These are phyloP conservation scores for Triticum dicoccoides DNA, from an alignment of 176 grass and related monocot genomes.

Conservation along the genomic window DNA sequence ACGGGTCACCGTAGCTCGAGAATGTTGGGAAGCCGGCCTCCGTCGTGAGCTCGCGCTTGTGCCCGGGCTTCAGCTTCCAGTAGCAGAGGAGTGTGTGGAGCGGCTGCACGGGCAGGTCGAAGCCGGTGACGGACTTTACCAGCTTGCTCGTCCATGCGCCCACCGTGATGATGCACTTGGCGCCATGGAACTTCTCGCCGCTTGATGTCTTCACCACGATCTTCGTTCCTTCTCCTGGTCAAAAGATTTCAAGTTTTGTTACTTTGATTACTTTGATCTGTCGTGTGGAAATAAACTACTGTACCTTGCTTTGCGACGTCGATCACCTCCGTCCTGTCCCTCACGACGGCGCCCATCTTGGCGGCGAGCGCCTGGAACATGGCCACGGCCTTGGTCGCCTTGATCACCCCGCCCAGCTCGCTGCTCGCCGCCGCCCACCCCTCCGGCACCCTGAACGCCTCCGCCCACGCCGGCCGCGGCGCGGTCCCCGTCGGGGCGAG, in stretches of 20 bases:
- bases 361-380: constrained; percentile 78
- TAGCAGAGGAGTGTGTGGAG: constrained; percentile 68
- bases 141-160: constrained; percentile 63
- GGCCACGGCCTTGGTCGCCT: constrained; percentile 85
- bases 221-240: background rate
- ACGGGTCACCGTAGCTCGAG: constrained; percentile 62
- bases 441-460: constrained; percentile 49
- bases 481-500: background rate
- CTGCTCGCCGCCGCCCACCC: constrained; percentile 54
- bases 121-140: constrained; percentile 28
- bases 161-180: constrained; percentile 57
- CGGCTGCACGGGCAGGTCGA: constrained; percentile 56
- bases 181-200: constrained; percentile 37
- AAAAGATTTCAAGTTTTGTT: background rate
- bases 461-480: constrained; percentile 25
- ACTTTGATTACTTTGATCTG: background rate
- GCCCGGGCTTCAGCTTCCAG: constrained; percentile 63
- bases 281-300: background rate
- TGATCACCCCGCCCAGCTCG: constrained; percentile 57
- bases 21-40: constrained; percentile 78
- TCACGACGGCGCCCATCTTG: constrained; percentile 46
- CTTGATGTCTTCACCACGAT: constrained; percentile 40
- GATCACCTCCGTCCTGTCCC: constrained; percentile 48
- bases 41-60: constrained; percentile 33
- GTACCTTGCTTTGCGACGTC: constrained; percentile 34